Evolutionary conservation across 1,139 yeast species (phyloP).

Genomic region (Nakaseomyces sp.): DNA sequence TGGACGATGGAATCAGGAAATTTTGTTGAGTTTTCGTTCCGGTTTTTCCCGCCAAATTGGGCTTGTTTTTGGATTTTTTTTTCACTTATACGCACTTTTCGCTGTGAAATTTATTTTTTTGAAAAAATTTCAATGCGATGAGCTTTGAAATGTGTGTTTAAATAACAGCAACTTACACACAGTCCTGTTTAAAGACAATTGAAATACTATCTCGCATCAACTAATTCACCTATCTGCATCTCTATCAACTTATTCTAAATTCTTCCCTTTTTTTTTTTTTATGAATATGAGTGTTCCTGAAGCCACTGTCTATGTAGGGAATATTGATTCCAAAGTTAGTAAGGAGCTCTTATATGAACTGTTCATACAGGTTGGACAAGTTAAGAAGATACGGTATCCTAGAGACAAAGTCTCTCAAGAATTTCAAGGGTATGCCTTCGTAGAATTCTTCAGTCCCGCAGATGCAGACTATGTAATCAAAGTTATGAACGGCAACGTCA

Average conservation of each 20-base stretch:
- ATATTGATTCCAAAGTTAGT: constrained; percentile 64
- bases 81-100: not conserved
- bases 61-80: not conserved
- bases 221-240: no score
- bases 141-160: no score
- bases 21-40: no score
- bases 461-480: constrained; percentile 69
- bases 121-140: not conserved
- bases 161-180: no score
- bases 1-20: no score
- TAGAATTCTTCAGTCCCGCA: constrained; percentile 50
- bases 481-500: constrained; percentile 42
- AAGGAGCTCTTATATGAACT: constrained; percentile 69
- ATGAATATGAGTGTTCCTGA: constrained; percentile 38
- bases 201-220: no score
- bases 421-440: constrained; percentile 86
- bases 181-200: no score
- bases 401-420: constrained; percentile 61
- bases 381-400: constrained; percentile 63
- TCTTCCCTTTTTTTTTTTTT: no score
- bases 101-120: no score
- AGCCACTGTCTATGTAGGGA: constrained; percentile 74
- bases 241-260: no score
- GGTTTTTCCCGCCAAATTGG: no score
- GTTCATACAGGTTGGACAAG: constrained; percentile 79